Conservation (phyloP, 2,329 filamentous ascomycete genomes). For the Emmonsiellopsis sp. region DNA sequence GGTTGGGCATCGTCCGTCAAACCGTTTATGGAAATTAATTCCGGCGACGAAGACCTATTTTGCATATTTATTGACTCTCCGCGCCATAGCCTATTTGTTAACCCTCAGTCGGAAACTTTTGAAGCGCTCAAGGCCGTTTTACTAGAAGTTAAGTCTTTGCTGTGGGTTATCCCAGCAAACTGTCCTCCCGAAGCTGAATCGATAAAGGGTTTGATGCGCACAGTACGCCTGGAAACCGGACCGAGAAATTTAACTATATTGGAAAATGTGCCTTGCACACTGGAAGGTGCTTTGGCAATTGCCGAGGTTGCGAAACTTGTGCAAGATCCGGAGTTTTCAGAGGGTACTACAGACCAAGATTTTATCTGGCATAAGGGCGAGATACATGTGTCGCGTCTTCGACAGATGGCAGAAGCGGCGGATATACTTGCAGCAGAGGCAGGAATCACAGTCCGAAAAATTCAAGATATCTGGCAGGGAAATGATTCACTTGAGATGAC, state of each 20-base stretch:
- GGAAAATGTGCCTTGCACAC: conserved; percentile 12
- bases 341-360: not conserved
- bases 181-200: not conserved
- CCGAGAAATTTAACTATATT: not conserved
- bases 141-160: not conserved
- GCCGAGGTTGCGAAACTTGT: conserved; percentile 38
- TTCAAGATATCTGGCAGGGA: not conserved
- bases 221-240: not conserved
- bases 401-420: not conserved
- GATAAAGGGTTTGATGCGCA: not conserved
- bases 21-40: not conserved
- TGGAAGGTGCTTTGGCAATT: conserved; percentile 23
- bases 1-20: not conserved
- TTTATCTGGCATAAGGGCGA: not conserved
- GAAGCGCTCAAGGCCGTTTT: not conserved
- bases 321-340: not conserved
- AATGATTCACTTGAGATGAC: not conserved
- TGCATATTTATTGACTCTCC: not conserved
- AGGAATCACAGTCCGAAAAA: not conserved
- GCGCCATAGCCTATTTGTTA: not conserved
- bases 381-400: not conserved
- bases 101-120: not conserved
- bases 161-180: not conserved
- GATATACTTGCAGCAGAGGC: not conserved
- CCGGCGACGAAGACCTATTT: not conserved